A percentile compares a stretch with the other conserved stretches of the same genome.
Evolutionary conservation across 495 filamentous ascomycete genomes (phyloP).

Genomic region (Barbatosphaeria neglecta): DNA sequence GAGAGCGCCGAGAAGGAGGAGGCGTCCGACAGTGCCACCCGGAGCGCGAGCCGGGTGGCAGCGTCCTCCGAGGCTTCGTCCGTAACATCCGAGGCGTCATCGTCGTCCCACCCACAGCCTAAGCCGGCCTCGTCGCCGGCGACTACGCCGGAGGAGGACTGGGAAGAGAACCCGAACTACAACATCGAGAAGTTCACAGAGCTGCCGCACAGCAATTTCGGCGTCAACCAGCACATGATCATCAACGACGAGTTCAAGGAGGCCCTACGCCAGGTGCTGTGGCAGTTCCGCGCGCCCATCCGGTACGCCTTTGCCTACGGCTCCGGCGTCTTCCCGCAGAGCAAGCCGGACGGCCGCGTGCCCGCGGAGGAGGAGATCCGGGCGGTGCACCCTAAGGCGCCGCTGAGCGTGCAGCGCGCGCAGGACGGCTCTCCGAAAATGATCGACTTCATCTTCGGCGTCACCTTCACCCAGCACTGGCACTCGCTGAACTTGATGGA

Average conservation of each 20-base stretch:
- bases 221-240: slow-evolving; percentile 87
- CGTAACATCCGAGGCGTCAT: slow-evolving; percentile 12
- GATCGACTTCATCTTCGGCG: slow-evolving; percentile 97
- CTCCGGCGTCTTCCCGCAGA: slow-evolving; percentile 89
- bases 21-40: background rate
- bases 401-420: slow-evolving; percentile 61
- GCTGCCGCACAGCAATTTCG: slow-evolving; percentile 78
- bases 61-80: slow-evolving; percentile 7
- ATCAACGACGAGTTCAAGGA: slow-evolving; percentile 94
- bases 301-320: slow-evolving; percentile 95
- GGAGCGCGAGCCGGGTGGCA: background rate
- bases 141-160: slow-evolving; percentile 34
- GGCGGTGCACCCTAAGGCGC: slow-evolving; percentile 62
- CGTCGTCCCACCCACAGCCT: slow-evolving; percentile 9
- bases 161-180: slow-evolving; percentile 72
- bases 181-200: slow-evolving; percentile 72
- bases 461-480: slow-evolving; percentile 93
- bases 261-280: slow-evolving; percentile 72
- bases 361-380: slow-evolving; percentile 40
- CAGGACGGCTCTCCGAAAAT: slow-evolving; percentile 84
- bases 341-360: slow-evolving; percentile 30
- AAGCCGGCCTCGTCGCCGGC: slow-evolving; percentile 17
- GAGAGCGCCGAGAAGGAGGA: background rate
- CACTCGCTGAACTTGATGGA: slow-evolving; percentile 81
- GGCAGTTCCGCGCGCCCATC: slow-evolving; percentile 88